Conservation (phyloP, 345 rosid species). For the Populus nigra region DNA sequence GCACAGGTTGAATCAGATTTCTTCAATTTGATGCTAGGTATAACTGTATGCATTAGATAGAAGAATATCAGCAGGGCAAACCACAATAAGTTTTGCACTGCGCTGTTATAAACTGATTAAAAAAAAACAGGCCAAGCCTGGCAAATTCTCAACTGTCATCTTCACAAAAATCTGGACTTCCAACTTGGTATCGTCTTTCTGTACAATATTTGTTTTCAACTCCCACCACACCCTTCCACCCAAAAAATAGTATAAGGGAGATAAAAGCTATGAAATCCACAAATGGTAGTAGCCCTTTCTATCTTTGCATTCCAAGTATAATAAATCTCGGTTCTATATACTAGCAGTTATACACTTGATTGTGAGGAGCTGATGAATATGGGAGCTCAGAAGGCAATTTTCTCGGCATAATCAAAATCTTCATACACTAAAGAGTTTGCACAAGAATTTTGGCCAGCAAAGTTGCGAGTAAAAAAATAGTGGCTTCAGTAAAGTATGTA, state of each 20-base stretch:
- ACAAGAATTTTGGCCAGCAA: neutral
- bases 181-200: constrained; percentile 14
- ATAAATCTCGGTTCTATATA: constrained; percentile 22
- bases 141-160: constrained; percentile 14
- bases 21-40: constrained; percentile 14
- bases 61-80: constrained; percentile 4
- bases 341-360: neutral
- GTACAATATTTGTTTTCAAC: constrained; percentile 17
- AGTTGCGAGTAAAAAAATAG: neutral
- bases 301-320: constrained; percentile 12
- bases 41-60: neutral
- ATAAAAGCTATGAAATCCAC: neutral
- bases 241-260: constrained; percentile 1
- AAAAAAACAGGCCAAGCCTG: neutral
- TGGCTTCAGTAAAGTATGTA: neutral
- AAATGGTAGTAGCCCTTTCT: constrained; percentile 1
- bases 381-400: neutral
- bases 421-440: neutral
- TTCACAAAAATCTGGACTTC: constrained; percentile 9
- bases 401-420: neutral
- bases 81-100: neutral
- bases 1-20: constrained; percentile 11
- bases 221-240: constrained; percentile 6
- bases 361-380: neutral
- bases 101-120: constrained; percentile 1